Base-by-base conservation (phyloP, 2,329 filamentous ascomycete species). In the Plectosphaerella plurivora region DNA sequence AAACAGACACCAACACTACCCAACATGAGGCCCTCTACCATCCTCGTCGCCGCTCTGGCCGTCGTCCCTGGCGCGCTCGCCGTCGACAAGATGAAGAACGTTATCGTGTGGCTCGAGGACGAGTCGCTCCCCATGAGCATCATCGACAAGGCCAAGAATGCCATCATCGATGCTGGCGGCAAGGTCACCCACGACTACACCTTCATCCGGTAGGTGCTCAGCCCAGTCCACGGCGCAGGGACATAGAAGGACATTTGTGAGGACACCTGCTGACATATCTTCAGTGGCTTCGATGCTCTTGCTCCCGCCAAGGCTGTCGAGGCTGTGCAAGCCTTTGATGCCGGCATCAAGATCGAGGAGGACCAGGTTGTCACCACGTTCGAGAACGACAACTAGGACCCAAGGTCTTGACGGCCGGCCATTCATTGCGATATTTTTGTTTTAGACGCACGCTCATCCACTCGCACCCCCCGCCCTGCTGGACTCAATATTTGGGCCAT, bases 171-270 rank as follows among this genome's bases (percentile, higher is more conserved):
- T 45, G 85, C 84, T 39, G 89, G 89, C 48, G 90, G 89, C 39
- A 71, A 81, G 48, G 90, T 96, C 61, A 94, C 88, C 20, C 90
- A 95, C 72, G 81, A 86, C 63, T 94, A 90, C 69, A 72, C 73
- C 46, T 65, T 85, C 53, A 81, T 86, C 68, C 82, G 83, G 87
- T 91, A 78, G 66, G 84, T 41, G 11, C 11, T 16, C 37, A 9
- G 37, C n/a, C n/a, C 16, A 5, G 12, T 16, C 37, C 12, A 15
- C 16, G 37, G 11, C n/a, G 7, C 11, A 37, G 11, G 11, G 11
- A 37, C 7, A 12, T n/a, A 3, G 4, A 37, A 7, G 7, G 37
- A 41, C 2, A 41, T 41, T 9, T 15, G 3, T n/a, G 5, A 44
- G 37, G 18, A 6, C 9, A 16, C 5, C 6, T 18, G 11, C 41